Base-by-base conservation (phyloP, 345 rosid species). In the Acer campestre region DNA sequence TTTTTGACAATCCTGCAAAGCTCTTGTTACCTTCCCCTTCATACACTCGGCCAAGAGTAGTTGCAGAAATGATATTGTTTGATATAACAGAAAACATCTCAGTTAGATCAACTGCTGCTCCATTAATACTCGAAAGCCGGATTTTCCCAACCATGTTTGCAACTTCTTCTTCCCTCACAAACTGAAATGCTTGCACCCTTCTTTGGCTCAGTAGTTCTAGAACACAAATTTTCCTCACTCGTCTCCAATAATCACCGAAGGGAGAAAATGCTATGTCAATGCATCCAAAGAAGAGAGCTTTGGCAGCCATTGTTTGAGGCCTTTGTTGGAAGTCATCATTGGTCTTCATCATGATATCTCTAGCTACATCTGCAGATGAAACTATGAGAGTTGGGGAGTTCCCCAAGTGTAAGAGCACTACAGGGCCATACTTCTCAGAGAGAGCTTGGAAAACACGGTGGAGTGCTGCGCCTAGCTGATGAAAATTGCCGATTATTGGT, bases 401-500 rank as follows among this genome's bases (percentile, higher is more conserved):
- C 35, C 83, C 81, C 1, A 69, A 23, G 9, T 58, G 31, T 6
- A 76, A 38, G 11, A 77, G 56, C 76, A 82, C 63, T 18, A 82
- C 4, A 23, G 82, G 75, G 25, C 82, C 85, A 44, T 78, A 61
- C 44, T 75, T 72, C n/a, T 42, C 16, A 0, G 82, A 76, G 2
- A 82, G 78, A 2, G 38, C 5, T 68, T 14, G 67, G 20, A 79
- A 40, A 25, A 80, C 70, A 12, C 78, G 77, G 16, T 82, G 82
- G 0, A 68, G 75, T 2, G 35, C 48, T 7, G 10, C 25, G 48
- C 78, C 80, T 6, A 79, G 40, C 18, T 63, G 83, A 65, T 83
- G 85, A 44, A 79, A 64, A 62, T 83, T 80, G 2, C 85, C 80
- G 6, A 83, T 61, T 17, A 79, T 10, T 14, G 85, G 85, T 51